Percentiles rank a stretch among this genome's conserved stretches.
Conservation (phyloP, 345 rosid species). For the Euphorbia lathyris region DNA sequence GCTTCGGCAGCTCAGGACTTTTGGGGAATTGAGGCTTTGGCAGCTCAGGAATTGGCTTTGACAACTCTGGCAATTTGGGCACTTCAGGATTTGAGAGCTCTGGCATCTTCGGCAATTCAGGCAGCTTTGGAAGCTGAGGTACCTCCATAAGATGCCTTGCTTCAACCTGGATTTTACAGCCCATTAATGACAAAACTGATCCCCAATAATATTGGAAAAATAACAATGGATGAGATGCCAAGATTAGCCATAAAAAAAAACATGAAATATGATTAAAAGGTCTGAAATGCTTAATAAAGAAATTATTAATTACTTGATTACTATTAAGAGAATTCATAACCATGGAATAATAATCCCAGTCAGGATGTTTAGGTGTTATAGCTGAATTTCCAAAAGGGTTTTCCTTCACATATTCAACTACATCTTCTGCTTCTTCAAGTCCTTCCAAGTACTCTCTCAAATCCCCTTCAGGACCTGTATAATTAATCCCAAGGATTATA, state of each 20-base stretch:
- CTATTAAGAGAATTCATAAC: too few relatives aligned
- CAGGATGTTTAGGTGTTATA: constrained; percentile 31
- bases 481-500: too few relatives aligned
- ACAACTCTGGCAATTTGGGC: neutral
- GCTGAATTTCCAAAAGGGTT: constrained; percentile 37
- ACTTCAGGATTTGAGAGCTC: neutral
- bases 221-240: neutral
- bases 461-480: constrained; percentile 37
- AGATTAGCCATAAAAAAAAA: neutral
- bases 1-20: neutral
- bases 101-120: neutral
- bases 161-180: neutral
- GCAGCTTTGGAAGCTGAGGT: neutral
- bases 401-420: constrained; percentile 27
- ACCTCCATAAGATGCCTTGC: neutral
- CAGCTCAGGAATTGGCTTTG: too few relatives aligned
- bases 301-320: too few relatives aligned
- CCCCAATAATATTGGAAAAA: neutral
- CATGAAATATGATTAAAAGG: too few relatives aligned
- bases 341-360: constrained; percentile 36
- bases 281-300: too few relatives aligned
- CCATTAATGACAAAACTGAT: neutral
- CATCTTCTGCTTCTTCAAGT: constrained; percentile 30
- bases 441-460: constrained; percentile 37
- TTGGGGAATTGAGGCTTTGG: neutral